Base-by-base conservation (phyloP, 139 green algal genomes). In the Trebouxia sp. region DNA sequence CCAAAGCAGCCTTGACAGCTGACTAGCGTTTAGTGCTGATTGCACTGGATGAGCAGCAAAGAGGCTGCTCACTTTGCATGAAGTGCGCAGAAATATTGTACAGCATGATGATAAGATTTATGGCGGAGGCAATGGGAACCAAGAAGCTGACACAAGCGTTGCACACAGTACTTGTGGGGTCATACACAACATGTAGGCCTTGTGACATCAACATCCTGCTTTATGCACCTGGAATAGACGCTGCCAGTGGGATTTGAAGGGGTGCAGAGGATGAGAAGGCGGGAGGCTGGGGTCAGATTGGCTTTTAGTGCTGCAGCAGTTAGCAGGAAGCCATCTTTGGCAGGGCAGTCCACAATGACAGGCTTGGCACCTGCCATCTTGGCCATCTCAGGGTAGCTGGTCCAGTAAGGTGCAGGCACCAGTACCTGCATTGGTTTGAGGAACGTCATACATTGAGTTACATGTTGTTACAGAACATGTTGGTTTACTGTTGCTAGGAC, bases 331-430 rank as follows among this genome's bases (percentile, higher is more conserved):
- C 88, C 86, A 6, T 97, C 82, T 22, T 89, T 75, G 0, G 89
- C 38, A 11, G 85, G 88, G 80, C 90, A 93, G 5, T 88, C 35
- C 26, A 99, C 14, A 5, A 99, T 80, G 26, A 98, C 93, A 30
- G 94, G 89, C 24, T 84, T 80, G 0, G 94, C 97, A 6, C 88
- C 90, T 26, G 94, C 93, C 75, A 99, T 81, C 10, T 79, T 75
- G 0, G 91, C 95, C 95, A 99, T 99, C 81, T 99, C 96, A 0
- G 96, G 95, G 85, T 99, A 99, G 58, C 85, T 94, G 75, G 97
- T 92, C 97, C 97, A 99, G 86, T 96, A 99, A 11, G 97, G 97
- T 38, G 97, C 92, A 0, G 97, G 97, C 62, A 99, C 96, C 70
- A 98, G 83, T 15, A 98, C 93, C 90, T 95, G 85, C 41, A 55